Base-by-base conservation (phyloP, 805 yeast species). In the Cyberlindnera veronae region DNA sequence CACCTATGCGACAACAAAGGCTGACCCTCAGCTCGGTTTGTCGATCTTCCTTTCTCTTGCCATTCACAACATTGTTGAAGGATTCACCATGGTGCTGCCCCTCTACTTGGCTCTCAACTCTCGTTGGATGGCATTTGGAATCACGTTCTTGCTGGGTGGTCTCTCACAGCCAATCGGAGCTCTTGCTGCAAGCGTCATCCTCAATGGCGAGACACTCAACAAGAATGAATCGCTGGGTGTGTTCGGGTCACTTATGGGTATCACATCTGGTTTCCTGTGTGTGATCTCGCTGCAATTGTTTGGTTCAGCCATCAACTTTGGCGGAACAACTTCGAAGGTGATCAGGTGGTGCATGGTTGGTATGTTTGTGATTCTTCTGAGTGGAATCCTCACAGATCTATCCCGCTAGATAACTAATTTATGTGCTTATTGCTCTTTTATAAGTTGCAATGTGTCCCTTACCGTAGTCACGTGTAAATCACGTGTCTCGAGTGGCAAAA, bases 91-190 rank as follows among this genome's bases (percentile, higher is more conserved):
- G 85, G 87, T 95, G 12, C 68, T 90, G 33, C 98, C 98, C 0
- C 67, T 91, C 23, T 93, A 83, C 57, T 75, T 90, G 37, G 87
- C 95, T 8, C 68, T 91, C 46, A 68, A 76, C 31, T 71, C 77
- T 1, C 68, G 86, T 32, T 52, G 63, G 20, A 71, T 76, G 48
- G 95, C 97, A 0, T 64, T 88, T 10, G 47, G 71, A 0, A 72
- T 83, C 7, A 74, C 90, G 13, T 78, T 85, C 1, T 39, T 81
- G 0, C 63, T 91, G 14, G 97, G 96, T 4, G 90, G 91, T 0
- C 68, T 79, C 2, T 79, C 96, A 3, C 97, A 90, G 57, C 96
- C 97, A 0, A 48, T 87, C 14, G 99, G 99, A 16, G 98, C 96
- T 0, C 51, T 82, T 0, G 45, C 83, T 2, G 97, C 95, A 0